A percentile compares a stretch with the other conserved stretches of the same genome.
Evolutionary conservation across 1,139 yeast genomes (phyloP).

Genomic region (Kurtzmaniella quercitrusa): DNA sequence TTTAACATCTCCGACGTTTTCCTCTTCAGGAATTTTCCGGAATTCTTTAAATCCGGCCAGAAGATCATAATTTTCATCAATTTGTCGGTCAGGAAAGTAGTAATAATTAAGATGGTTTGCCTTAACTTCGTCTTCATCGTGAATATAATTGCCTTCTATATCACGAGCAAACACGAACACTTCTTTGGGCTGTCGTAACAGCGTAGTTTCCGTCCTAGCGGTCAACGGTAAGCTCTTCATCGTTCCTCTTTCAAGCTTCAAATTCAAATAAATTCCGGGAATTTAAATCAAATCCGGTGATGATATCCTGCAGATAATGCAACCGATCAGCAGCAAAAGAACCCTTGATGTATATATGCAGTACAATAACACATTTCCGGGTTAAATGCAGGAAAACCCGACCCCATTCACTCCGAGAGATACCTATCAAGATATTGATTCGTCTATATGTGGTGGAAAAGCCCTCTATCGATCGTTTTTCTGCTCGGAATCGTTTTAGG

Average conservation of each 20-base stretch:
- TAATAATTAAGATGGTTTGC: slow-evolving; percentile 51
- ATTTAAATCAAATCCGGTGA: no score
- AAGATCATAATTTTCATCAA: slow-evolving; percentile 56
- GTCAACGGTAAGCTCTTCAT: slow-evolving; percentile 39
- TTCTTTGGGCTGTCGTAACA: slow-evolving; percentile 73
- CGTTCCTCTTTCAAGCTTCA: no score
- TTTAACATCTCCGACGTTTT: slow-evolving; percentile 51
- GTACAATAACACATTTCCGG: no score
- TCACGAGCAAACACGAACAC: slow-evolving; percentile 56
- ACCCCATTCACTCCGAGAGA: no score
- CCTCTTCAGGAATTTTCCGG: slow-evolving; percentile 49
- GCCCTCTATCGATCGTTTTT: no score
- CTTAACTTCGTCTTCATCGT: slow-evolving; percentile 44
- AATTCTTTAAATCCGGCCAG: slow-evolving; percentile 60
- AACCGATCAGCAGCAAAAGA: no score
- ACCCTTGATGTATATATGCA: no score
- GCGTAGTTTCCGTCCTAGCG: slow-evolving; percentile 48
- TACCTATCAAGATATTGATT: no score
- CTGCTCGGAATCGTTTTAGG: not conserved
- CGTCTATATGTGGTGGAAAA: no score
- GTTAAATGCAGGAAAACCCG: no score
- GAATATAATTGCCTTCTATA: slow-evolving; percentile 38
- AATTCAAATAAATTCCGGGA: no score
- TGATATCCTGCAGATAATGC: not conserved
- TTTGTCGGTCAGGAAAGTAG: slow-evolving; percentile 66